Conservation (phyloP, 2,329 filamentous ascomycete genomes). For the Alternaria incomplexa region DNA sequence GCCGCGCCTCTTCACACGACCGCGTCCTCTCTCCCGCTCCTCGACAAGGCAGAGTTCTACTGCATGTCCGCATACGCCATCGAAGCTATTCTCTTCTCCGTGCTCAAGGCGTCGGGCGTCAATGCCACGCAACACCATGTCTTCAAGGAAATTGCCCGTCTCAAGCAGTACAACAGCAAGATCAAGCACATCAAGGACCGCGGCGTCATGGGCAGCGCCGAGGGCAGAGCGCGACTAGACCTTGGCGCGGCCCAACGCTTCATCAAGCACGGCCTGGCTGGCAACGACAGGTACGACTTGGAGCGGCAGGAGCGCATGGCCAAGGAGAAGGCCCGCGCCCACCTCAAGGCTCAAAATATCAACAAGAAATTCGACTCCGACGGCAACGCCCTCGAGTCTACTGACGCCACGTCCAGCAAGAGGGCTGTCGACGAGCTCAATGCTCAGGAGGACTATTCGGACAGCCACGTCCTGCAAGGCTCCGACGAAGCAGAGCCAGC, state of each 20-base stretch:
- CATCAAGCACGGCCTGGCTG: constrained; percentile 76
- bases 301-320: constrained; percentile 46
- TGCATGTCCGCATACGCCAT: constrained; percentile 87
- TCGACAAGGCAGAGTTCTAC: constrained; percentile 94
- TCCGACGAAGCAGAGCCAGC: constrained; percentile 14
- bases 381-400: constrained; percentile 24
- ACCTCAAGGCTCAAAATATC: constrained; percentile 27
- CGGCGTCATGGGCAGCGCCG: constrained; percentile 54
- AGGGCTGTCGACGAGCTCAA: constrained; percentile 28
- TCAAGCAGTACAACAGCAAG: constrained; percentile 92
- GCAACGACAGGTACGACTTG: constrained; percentile 54
- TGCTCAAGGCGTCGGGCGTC: constrained; percentile 77
- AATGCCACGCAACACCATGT: constrained; percentile 84
- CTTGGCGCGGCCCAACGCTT: constrained; percentile 81
- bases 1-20: constrained; percentile 67
- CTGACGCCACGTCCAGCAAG: constrained; percentile 31
- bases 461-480: constrained; percentile 17
- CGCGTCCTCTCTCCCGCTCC: constrained; percentile 80
- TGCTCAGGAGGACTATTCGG: constrained; percentile 12
- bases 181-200: constrained; percentile 74
- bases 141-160: constrained; percentile 81
- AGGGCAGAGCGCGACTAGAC: constrained; percentile 59
- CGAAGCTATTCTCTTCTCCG: constrained; percentile 86
- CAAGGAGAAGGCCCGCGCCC: constrained; percentile 41
- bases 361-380: constrained; percentile 40